Evolutionary conservation across 768 basidiomycete species (phyloP).

Genomic region (Phaeotremella skinneri): DNA sequence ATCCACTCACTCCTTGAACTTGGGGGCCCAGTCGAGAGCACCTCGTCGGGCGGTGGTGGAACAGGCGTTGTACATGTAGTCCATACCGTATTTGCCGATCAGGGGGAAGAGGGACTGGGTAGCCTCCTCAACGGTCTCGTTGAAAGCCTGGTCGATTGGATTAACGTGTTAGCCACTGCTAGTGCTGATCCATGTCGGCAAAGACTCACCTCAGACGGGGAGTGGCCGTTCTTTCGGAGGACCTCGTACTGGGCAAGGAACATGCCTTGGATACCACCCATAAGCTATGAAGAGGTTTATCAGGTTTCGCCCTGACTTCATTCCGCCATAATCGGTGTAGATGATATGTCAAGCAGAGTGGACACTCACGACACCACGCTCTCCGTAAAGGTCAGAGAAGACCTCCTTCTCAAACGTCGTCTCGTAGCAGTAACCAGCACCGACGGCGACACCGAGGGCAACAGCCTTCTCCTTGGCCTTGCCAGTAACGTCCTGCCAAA

Average conservation of each 20-base stretch:
- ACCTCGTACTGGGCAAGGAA: constrained; percentile 92
- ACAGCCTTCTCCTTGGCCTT: constrained; percentile 96
- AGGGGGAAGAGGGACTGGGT: constrained; percentile 97
- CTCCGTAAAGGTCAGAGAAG: constrained; percentile 97
- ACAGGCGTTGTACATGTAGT: constrained; percentile 99
- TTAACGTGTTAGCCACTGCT: not conserved
- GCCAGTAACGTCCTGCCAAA: constrained; percentile 97
- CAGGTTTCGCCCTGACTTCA: not conserved
- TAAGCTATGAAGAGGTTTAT: constrained; percentile 60
- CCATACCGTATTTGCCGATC: constrained; percentile 92
- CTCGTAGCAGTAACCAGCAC: constrained; percentile 97
- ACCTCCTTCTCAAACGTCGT: constrained; percentile 99
- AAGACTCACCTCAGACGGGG: constrained; percentile 71
- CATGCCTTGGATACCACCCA: constrained; percentile 96
- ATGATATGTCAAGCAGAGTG: not conserved
- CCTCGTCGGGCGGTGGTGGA: constrained; percentile 98
- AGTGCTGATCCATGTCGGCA: too few relatives aligned
- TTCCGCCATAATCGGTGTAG: not conserved
- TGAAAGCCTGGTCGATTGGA: constrained; percentile 60
- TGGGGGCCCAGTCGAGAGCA: constrained; percentile 91
- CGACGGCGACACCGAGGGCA: constrained; percentile 88
- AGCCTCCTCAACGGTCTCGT: constrained; percentile 99
- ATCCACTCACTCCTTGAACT: constrained; percentile 66
- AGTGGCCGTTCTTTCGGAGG: constrained; percentile 62
- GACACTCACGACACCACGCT: constrained; percentile 91